Conservation (phyloP, 129 eudicot species). For the Dittrichia graveolens region DNA sequence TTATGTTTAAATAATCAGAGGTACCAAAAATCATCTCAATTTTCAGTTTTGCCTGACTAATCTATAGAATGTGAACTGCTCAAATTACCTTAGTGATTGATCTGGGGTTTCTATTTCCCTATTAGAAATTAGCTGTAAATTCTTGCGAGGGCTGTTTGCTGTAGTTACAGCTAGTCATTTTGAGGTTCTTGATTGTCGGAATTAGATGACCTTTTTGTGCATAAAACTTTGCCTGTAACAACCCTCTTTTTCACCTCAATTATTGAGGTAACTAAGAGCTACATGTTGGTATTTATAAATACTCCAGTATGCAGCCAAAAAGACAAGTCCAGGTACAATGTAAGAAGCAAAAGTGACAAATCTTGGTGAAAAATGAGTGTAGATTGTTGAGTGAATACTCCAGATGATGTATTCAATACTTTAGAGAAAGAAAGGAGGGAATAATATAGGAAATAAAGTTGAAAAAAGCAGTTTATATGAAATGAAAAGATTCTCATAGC, state of each 20-base stretch:
- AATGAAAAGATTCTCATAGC: constrained; percentile 43
- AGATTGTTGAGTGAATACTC: constrained; percentile 24
- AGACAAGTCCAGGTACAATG: constrained; percentile 39
- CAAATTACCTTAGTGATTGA: background rate
- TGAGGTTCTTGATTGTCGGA: constrained; percentile 22
- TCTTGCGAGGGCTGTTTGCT: constrained; percentile 1
- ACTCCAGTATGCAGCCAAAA: constrained; percentile 22
- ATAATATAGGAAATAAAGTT: constrained; percentile 39
- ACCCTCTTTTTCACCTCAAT: background rate
- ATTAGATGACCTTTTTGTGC: constrained; percentile 11
- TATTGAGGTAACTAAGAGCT: constrained; percentile 18
- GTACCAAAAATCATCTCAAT: constrained; percentile 12
- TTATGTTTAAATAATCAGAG: background rate
- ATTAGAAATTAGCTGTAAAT: background rate
- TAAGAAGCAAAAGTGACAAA: constrained; percentile 26
- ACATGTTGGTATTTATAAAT: constrained; percentile 24
- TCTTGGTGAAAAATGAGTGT: constrained; percentile 16
- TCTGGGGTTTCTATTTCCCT: constrained; percentile 8
- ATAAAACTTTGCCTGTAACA: constrained; percentile 12
- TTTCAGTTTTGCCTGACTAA: constrained; percentile 8
- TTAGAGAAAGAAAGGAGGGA: constrained; percentile 34
- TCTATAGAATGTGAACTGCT: constrained; percentile 2
- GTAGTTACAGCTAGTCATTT: background rate
- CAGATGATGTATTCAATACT: constrained; percentile 33
- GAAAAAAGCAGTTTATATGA: constrained; percentile 40